phyloP scores from a whole-genome alignment of 2,329 filamentous ascomycete genomes.

The Ophiocordyceps camponoti-rufipedis region DNA sequence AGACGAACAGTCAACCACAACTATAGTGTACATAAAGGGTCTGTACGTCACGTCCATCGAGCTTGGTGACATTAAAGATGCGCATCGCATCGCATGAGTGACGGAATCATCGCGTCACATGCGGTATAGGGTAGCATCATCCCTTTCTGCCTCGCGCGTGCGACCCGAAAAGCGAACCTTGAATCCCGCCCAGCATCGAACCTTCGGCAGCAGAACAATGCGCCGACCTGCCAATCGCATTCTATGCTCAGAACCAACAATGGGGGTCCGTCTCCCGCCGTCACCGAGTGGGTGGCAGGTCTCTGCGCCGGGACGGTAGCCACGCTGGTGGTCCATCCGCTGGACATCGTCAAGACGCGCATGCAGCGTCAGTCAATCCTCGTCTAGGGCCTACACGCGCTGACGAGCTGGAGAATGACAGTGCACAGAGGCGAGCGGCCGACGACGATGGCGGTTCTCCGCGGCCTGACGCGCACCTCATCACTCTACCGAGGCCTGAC shows the following conservation, averaged over 20 bases:
- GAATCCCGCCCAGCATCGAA: background rate
- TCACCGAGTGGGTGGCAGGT: constrained; percentile 77
- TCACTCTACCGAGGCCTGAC: constrained; percentile 80
- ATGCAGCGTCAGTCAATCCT: constrained; percentile 57
- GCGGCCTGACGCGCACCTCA: constrained; percentile 27
- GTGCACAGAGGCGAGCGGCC: constrained; percentile 10
- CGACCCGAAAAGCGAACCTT: too few relatives aligned
- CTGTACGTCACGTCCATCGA: too few relatives aligned
- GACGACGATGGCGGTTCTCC: constrained; percentile 34
- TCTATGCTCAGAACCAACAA: constrained; percentile 27
- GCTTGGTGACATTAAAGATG: too few relatives aligned
- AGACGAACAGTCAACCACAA: too few relatives aligned
- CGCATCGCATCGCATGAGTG: too few relatives aligned
- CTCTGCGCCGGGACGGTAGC: constrained; percentile 76
- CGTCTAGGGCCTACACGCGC: background rate
- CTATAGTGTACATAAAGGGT: too few relatives aligned
- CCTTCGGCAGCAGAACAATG: background rate
- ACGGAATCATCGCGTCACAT: too few relatives aligned
- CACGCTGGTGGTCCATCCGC: constrained; percentile 74
- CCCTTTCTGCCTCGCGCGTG: background rate
- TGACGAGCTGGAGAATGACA: background rate
- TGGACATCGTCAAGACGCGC: constrained; percentile 92
- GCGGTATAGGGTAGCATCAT: background rate
- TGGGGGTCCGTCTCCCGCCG: constrained; percentile 52
- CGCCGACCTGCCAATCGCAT: constrained; percentile 5